Percentiles rank a stretch among this genome's conserved stretches.
These are phyloP conservation scores for Smittium mucronatum DNA, from an alignment of 371 early-diverging fungal species.

Conservation along the genomic window DNA sequence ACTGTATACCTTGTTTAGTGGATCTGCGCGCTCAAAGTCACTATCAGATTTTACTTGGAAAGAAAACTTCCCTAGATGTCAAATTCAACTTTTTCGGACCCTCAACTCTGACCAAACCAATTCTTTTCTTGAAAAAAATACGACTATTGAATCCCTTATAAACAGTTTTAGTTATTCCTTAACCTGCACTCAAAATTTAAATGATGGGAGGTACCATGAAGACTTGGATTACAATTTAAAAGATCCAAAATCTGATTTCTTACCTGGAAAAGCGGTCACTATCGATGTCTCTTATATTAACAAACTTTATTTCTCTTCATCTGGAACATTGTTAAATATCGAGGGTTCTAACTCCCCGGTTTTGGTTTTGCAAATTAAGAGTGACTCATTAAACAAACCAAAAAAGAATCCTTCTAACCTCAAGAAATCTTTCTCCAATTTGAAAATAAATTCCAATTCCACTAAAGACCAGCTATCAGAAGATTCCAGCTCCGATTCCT, in stretches of 20 bases:
- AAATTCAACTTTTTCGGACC: slow-evolving; percentile 23
- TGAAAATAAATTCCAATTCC: slow-evolving; percentile 12
- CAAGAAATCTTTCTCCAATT: not conserved
- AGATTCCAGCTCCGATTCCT: not conserved
- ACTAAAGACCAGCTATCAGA: not conserved
- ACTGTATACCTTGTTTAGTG: slow-evolving; percentile 51
- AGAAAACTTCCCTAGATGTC: slow-evolving; percentile 48
- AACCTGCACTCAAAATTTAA: slow-evolving; percentile 40
- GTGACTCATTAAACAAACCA: not conserved
- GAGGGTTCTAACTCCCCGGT: slow-evolving; percentile 53
- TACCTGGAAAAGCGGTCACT: slow-evolving; percentile 17
- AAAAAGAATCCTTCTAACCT: not conserved
- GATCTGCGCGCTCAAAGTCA: slow-evolving; percentile 39
- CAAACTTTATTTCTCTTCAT: slow-evolving; percentile 52
- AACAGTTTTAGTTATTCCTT: slow-evolving; percentile 32
- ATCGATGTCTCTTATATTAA: slow-evolving; percentile 32
- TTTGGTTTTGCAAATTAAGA: slow-evolving; percentile 45
- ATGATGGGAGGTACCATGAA: slow-evolving; percentile 64
- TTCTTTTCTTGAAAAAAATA: not conserved
- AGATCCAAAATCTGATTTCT: slow-evolving; percentile 3
- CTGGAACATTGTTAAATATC: slow-evolving; percentile 53
- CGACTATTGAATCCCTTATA: slow-evolving; percentile 11
- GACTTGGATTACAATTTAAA: slow-evolving; percentile 13
- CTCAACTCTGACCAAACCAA: not conserved
- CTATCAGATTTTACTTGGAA: slow-evolving; percentile 59